Evolutionary conservation across 768 basidiomycete species (phyloP).

Genomic region (Rhizopogon roseolus): DNA sequence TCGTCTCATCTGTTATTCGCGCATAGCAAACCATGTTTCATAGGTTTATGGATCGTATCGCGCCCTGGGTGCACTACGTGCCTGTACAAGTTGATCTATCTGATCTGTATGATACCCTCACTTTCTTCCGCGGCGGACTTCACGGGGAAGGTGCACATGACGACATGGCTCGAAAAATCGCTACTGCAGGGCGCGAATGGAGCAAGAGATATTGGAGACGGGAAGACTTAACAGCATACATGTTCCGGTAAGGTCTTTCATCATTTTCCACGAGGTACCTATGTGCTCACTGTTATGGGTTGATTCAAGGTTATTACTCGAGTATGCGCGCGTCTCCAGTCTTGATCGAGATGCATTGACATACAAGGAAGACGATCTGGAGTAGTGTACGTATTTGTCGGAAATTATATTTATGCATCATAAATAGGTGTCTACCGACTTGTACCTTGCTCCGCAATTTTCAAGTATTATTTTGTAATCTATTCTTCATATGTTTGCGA

Average conservation of each 20-base stretch:
- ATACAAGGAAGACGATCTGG: conserved; percentile 12
- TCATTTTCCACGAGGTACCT: background rate
- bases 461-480: no score
- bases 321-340: conserved; percentile 48
- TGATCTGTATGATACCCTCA: conserved; percentile 64
- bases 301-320: conserved; percentile 38
- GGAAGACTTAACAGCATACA: conserved; percentile 57
- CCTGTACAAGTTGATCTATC: conserved; percentile 61
- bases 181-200: conserved; percentile 52
- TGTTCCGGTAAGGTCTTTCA: conserved; percentile 41
- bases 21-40: background rate
- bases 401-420: no score
- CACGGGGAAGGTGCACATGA: conserved; percentile 59
- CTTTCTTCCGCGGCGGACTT: conserved; percentile 68
- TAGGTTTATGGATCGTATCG: conserved; percentile 53
- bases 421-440: no score
- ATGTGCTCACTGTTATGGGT: background rate
- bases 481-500: no score
- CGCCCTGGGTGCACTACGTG: conserved; percentile 73
- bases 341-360: conserved; percentile 36
- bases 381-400: background rate
- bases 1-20: background rate
- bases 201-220: conserved; percentile 52
- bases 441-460: no score
- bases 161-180: conserved; percentile 52